Conservation (phyloP, 768 basidiomycete species). For the Leccinum pellstonianum region DNA sequence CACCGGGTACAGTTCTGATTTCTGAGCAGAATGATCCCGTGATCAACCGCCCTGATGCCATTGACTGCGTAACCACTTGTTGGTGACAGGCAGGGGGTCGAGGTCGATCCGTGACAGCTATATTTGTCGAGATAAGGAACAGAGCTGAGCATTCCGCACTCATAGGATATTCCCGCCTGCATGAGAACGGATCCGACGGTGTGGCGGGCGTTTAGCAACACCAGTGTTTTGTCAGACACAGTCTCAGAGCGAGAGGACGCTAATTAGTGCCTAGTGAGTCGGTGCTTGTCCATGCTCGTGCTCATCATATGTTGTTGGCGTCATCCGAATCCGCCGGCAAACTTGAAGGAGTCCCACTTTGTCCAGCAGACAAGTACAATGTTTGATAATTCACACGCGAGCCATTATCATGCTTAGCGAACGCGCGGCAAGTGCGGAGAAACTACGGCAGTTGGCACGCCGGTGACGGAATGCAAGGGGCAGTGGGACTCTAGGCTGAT, state of each 20-base stretch:
- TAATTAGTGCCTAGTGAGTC: neutral
- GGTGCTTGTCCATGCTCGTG: neutral
- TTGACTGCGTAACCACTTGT: neutral
- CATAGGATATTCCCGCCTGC: neutral
- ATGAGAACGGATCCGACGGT: neutral
- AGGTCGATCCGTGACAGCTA: neutral
- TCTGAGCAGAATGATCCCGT: neutral
- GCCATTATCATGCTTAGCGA: neutral
- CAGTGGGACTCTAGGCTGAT: neutral
- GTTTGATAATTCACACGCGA: conserved; percentile 1
- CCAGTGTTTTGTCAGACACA: neutral
- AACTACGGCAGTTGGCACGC: neutral
- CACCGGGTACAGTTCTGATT: neutral
- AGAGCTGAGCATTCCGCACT: neutral
- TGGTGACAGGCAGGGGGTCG: neutral
- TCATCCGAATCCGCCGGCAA: conserved; percentile 5
- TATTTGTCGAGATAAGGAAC: neutral
- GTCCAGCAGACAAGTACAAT: neutral
- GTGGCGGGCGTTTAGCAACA: neutral
- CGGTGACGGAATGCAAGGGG: neutral
- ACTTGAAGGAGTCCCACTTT: neutral
- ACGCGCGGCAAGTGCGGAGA: conserved; percentile 10
- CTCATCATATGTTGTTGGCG: neutral
- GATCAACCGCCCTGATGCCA: neutral
- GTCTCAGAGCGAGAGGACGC: neutral